These are phyloP conservation scores for Xenoacremonium recifei DNA, from an alignment of 2,329 filamentous ascomycete genomes.

Conservation along the genomic window DNA sequence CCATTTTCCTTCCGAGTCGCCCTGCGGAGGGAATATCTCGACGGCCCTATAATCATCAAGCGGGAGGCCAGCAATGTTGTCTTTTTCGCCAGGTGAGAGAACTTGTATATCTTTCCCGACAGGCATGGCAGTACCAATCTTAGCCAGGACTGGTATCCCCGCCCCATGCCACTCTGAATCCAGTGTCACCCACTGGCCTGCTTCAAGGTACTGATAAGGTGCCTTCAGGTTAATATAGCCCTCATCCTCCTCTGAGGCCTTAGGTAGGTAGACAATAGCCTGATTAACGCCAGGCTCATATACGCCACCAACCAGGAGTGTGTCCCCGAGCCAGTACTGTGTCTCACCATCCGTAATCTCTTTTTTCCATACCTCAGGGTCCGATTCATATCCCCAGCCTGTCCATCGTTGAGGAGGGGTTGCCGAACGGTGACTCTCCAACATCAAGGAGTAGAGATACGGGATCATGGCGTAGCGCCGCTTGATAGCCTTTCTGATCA, in stretches of 20 bases:
- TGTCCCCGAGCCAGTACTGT: constrained; percentile 72
- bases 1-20: constrained; percentile 17
- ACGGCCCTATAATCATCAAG: constrained; percentile 42
- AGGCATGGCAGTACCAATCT: constrained; percentile 38
- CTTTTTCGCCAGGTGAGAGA: constrained; percentile 32
- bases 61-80: constrained; percentile 37
- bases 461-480: constrained; percentile 70
- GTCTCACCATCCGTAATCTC: constrained; percentile 61
- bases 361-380: constrained; percentile 64
- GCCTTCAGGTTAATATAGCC: constrained; percentile 63
- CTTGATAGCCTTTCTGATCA: constrained; percentile 65
- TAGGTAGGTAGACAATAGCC: constrained; percentile 62
- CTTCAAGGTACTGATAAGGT: constrained; percentile 55
- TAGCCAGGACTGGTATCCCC: constrained; percentile 38
- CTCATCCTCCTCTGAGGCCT: constrained; percentile 49
- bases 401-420: constrained; percentile 69
- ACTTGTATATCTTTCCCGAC: constrained; percentile 37
- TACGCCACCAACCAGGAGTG: constrained; percentile 64
- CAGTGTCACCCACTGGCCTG: constrained; percentile 39
- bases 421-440: constrained; percentile 61
- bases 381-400: constrained; percentile 69
- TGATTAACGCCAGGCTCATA: constrained; percentile 57
- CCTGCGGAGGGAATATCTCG: constrained; percentile 40
- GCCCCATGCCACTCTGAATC: constrained; percentile 42
- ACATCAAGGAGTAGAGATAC: constrained; percentile 65